Evolutionary conservation across 2,329 filamentous ascomycete species (phyloP).

Genomic region (Penicillium sp.): DNA sequence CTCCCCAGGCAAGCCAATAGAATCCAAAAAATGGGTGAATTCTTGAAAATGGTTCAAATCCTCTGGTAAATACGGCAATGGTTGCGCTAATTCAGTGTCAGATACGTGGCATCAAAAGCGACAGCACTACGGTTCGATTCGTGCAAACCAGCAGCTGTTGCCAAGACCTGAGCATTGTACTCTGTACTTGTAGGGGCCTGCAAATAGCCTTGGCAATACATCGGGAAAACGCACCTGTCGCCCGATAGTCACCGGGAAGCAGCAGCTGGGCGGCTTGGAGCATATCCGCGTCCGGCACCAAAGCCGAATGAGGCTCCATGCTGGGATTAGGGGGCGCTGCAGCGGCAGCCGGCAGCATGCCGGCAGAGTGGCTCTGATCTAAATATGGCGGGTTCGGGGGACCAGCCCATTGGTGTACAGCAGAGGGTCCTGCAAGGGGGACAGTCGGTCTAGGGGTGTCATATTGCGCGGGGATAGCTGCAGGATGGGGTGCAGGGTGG

Average conservation of each 20-base stretch:
- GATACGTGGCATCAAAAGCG: not conserved
- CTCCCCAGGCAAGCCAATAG: conserved; percentile 36
- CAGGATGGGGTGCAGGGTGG: conserved; percentile 19
- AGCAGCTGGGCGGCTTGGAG: conserved; percentile 42
- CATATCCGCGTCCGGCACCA: conserved; percentile 36
- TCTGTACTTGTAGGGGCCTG: not conserved
- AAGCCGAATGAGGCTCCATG: conserved; percentile 22
- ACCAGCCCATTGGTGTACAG: conserved; percentile 30
- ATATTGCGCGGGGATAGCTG: conserved; percentile 19
- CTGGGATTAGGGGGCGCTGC: conserved; percentile 12
- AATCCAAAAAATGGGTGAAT: conserved; percentile 39
- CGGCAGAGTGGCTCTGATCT: conserved; percentile 19
- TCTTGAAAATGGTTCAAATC: conserved; percentile 39
- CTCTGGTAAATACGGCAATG: conserved; percentile 32
- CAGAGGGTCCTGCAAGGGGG: conserved; percentile 24
- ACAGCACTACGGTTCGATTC: not conserved
- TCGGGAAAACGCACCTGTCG: conserved; percentile 19
- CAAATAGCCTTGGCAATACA: not conserved
- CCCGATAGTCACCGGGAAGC: conserved; percentile 32
- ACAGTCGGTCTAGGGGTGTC: conserved; percentile 25
- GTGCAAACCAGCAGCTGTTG: not conserved
- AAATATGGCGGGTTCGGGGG: conserved; percentile 29
- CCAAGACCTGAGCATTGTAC: not conserved
- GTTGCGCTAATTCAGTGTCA: conserved; percentile 24
- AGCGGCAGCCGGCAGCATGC: conserved; percentile 22